These are phyloP conservation scores for Dalbergia cultrata DNA, from an alignment of 306 rosid genomes.

Conservation along the genomic window DNA sequence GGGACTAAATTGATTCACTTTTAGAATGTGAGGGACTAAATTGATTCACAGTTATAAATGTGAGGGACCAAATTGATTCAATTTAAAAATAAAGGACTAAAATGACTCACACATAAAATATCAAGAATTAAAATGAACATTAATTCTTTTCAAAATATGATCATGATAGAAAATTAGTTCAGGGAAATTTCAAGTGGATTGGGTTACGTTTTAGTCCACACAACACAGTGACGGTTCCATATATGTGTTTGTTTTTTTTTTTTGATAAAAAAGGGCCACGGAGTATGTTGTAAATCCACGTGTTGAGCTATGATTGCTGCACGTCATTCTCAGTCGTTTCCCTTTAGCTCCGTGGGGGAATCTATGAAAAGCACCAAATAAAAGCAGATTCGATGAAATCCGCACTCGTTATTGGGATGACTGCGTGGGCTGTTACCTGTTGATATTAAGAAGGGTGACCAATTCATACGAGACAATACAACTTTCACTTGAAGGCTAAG, in stretches of 20 bases:
- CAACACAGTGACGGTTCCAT: neutral
- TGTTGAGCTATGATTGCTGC: constrained; percentile 33
- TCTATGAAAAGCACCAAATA: constrained; percentile 43
- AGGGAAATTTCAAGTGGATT: neutral
- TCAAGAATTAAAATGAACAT: no score
- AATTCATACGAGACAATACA: neutral
- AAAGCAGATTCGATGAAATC: constrained; percentile 57
- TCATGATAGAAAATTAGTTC: neutral
- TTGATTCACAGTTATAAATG: no score
- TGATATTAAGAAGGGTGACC: neutral
- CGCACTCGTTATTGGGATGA: neutral
- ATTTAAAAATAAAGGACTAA: no score
- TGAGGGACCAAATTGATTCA: no score
- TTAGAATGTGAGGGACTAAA: no score
- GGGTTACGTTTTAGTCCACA: neutral
- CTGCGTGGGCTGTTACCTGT: constrained; percentile 17
- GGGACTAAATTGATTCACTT: no score
- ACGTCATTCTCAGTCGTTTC: neutral
- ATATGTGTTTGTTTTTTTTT: neutral
- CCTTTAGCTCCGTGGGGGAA: neutral
- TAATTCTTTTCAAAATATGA: neutral
- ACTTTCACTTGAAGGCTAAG: neutral
- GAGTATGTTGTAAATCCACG: constrained; percentile 3
- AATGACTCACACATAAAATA: no score
- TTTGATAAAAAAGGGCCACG: neutral